These are phyloP conservation scores for Glycyrrhiza uralensis DNA, from an alignment of 306 rosid species.

Conservation along the genomic window DNA sequence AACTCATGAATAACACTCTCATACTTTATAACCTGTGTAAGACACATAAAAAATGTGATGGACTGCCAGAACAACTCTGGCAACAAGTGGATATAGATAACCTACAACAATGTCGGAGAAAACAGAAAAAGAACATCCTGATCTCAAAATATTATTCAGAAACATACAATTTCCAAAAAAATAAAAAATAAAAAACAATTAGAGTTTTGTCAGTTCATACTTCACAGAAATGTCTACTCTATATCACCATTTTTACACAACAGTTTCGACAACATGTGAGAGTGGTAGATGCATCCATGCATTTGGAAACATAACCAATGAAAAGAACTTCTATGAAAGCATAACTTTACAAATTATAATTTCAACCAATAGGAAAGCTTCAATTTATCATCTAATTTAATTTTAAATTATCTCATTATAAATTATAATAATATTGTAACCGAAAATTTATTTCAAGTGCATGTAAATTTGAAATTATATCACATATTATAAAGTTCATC, in stretches of 20 bases:
- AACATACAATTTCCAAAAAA: not conserved
- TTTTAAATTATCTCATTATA: no score
- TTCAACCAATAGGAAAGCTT: not conserved
- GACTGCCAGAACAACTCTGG: not conserved
- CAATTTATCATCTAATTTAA: not conserved
- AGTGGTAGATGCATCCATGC: not conserved
- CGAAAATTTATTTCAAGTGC: not conserved
- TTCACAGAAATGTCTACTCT: not conserved
- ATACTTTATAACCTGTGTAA: slow-evolving; percentile 81
- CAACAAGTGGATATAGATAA: not conserved
- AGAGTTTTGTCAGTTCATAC: not conserved
- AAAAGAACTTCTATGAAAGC: no score
- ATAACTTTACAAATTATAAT: not conserved
- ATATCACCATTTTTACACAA: not conserved
- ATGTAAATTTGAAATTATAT: not conserved
- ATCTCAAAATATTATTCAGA: not conserved
- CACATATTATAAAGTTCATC: not conserved
- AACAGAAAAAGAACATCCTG: not conserved
- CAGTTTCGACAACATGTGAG: not conserved
- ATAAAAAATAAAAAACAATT: not conserved
- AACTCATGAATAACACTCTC: slow-evolving; percentile 96
- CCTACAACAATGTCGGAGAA: not conserved
- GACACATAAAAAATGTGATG: slow-evolving; percentile 12
- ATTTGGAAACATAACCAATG: not conserved
- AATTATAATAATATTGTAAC: not conserved